phyloP scores from a whole-genome alignment of 2,329 filamentous ascomycete genomes.

The Dactylonectria macrodidyma region DNA sequence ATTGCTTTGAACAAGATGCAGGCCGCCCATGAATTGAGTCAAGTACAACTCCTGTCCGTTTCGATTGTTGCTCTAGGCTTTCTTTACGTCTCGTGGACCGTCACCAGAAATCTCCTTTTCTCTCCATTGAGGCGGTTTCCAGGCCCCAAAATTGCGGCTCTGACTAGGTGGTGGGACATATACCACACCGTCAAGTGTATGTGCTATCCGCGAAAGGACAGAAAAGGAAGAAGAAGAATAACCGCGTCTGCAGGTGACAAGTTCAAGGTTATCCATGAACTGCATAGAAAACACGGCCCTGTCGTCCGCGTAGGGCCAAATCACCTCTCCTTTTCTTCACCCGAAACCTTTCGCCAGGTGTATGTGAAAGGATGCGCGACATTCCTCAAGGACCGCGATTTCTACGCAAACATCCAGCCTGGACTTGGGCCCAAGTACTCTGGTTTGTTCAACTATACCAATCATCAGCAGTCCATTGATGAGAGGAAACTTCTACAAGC shows the following conservation, averaged over 20 bases:
- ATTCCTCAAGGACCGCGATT: neutral
- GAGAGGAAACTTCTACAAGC: neutral
- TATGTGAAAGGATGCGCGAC: neutral
- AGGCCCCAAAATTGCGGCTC: neutral
- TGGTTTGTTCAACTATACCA: neutral
- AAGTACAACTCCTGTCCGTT: neutral
- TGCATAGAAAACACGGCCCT: neutral
- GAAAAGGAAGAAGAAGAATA: neutral
- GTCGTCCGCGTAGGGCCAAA: neutral
- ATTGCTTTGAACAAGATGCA: neutral
- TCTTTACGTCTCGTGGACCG: neutral
- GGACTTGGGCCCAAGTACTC: neutral
- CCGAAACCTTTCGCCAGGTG: neutral
- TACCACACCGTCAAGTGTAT: slow-evolving; percentile 1
- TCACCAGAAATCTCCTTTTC: slow-evolving; percentile 1
- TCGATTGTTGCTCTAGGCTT: neutral
- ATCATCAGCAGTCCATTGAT: neutral
- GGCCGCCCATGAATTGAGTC: neutral
- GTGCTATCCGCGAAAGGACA: neutral
- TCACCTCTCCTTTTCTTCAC: neutral
- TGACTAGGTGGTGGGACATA: neutral
- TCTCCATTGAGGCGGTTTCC: neutral
- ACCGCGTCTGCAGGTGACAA: neutral
- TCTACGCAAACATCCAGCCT: neutral
- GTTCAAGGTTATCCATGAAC: neutral